A percentile compares a stretch with the other conserved stretches of the same genome.
Evolutionary conservation across 202 grass and related monocot species (phyloP).

Genomic region (Dendrocalamus latiflorus): DNA sequence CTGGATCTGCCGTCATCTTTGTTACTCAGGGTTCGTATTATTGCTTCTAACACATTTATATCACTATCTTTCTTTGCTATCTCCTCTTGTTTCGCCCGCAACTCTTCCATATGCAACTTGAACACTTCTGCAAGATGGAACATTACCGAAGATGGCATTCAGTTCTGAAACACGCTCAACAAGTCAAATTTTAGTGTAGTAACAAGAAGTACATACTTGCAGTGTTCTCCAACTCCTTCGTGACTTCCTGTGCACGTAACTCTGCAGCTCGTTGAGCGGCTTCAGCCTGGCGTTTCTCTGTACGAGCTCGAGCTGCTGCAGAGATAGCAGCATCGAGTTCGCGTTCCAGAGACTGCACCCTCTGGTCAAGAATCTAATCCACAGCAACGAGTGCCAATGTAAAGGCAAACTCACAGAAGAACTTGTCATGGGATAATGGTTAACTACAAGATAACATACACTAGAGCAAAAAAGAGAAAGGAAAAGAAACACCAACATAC

Average conservation of each 20-base stretch:
- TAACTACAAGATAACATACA: not conserved
- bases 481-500: not conserved
- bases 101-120: conserved; percentile 87
- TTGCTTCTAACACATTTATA: conserved; percentile 95
- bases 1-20: conserved; percentile 52
- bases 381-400: not conserved
- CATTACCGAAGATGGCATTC: not conserved
- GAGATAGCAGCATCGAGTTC: conserved; percentile 90
- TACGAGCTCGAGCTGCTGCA: conserved; percentile 76
- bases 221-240: conserved; percentile 91
- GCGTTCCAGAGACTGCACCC: conserved; percentile 83
- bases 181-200: not conserved
- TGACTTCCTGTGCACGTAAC: conserved; percentile 57
- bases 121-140: conserved; percentile 62
- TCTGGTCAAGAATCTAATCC: conserved; percentile 69
- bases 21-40: conserved; percentile 78
- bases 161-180: not conserved
- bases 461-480: not conserved
- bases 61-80: conserved; percentile 86
- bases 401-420: too few relatives aligned
- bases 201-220: conserved; percentile 50
- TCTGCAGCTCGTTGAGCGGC: conserved; percentile 68
- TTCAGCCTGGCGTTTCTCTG: conserved; percentile 89
- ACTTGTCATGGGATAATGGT: not conserved
- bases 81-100: conserved; percentile 83